Evolutionary conservation across 108 stramenopile genomes (phyloP), one percentile per base, ranked within the genome.

Genomic region (Skeletonema potamos): DNA sequence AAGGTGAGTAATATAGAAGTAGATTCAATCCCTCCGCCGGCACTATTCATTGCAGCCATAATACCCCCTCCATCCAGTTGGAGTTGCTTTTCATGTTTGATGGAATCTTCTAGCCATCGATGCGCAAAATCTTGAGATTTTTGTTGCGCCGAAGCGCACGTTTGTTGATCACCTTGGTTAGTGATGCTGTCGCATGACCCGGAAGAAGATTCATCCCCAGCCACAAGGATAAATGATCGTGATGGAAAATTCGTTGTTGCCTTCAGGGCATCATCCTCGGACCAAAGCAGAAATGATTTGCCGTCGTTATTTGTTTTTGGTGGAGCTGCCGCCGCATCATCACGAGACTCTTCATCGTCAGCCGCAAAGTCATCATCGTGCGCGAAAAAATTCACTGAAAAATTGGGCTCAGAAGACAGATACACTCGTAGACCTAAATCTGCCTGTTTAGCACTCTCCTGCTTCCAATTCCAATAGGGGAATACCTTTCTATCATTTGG

Each of bases 21-120:
- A 6, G 89, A 91, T 77, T 93, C 92, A 27, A 93, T 89, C 9
- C 92, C 92, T n/a, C 90, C 87, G 26, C 92, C 92, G n/a, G 92
- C 88, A 59, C 81, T 84, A 10, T 85, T 80, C 76, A 87, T 83
- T 6, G 87, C 77, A n/a, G 87, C 85, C 20, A 90, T 87, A 4
- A 92, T 48, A n/a, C 90, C 78, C 18, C 92, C 87, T 46, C 76
- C 86, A 56, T 88, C 89, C 15, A 56, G 73, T 27, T 76, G 66
- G 37, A 81, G 76, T 48, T 74, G 54, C 48, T 83, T 74, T 51
- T 75, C 68, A 58, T 81, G 74, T 43, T 90, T 85, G 12, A 83
- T 82, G 8, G 82, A 67, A 27, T 76, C 75, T 79, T 93, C 85
- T 43, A 93, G 59, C 89, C 88, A 89, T 36, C 77, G 64, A 22